A percentile compares a stretch with the other conserved stretches of the same genome.
Conservation (phyloP, 371 early-diverging fungal genomes). For the Batkoa obscura region DNA sequence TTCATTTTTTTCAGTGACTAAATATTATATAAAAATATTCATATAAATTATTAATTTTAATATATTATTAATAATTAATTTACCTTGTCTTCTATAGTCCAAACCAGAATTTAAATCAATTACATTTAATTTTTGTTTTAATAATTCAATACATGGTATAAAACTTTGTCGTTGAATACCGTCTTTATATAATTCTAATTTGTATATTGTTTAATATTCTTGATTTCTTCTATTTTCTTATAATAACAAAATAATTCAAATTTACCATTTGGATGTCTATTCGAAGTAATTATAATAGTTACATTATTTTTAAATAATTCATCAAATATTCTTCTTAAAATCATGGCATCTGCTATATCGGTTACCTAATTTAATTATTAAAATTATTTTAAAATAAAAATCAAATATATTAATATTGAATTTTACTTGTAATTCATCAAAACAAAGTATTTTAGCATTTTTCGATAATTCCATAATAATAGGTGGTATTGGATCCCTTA, state of each 20-base stretch:
- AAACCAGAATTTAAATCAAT: conserved; percentile 69
- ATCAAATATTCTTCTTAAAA: conserved; percentile 60
- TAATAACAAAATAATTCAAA: background rate
- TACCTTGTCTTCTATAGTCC: conserved; percentile 52
- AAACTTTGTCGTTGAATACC: conserved; percentile 85
- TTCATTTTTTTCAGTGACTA: conserved; percentile 8
- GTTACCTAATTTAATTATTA: conserved; percentile 30
- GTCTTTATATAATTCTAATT: conserved; percentile 67
- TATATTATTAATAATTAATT: background rate
- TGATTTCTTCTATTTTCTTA: no score
- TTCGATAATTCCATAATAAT: conserved; percentile 63
- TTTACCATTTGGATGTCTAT: conserved; percentile 70
- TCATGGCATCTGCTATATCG: conserved; percentile 94
- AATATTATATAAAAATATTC: background rate
- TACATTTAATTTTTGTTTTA: conserved; percentile 61
- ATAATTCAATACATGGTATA: conserved; percentile 69
- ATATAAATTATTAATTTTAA: background rate
- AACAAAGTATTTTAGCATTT: conserved; percentile 70
- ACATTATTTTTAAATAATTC: conserved; percentile 74
- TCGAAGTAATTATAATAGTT: conserved; percentile 77
- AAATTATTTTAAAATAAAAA: background rate
- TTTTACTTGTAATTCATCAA: conserved; percentile 80
- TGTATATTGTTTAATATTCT: no score
- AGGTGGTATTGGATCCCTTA: conserved; percentile 50
- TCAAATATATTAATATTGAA: no score